Evolutionary conservation across 805 yeast species (phyloP).

Genomic region (Candida peoriensis): DNA sequence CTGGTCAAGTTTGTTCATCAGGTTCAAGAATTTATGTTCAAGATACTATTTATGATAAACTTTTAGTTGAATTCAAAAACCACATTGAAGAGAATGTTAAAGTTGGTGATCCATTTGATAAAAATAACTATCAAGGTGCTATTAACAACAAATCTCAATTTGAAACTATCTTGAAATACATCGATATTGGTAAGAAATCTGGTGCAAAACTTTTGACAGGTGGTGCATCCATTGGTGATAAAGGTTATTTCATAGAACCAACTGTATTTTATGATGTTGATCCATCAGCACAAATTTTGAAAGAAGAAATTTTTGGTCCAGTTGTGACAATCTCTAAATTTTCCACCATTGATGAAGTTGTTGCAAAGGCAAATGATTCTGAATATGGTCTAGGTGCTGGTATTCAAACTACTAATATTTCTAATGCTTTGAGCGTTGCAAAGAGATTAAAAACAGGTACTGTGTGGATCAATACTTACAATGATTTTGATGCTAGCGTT

Average conservation of each 20-base stretch:
- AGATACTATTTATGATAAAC: slow-evolving; percentile 62
- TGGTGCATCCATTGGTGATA: slow-evolving; percentile 58
- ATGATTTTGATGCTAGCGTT: slow-evolving; percentile 67
- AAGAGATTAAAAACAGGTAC: slow-evolving; percentile 69
- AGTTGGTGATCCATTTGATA: slow-evolving; percentile 74
- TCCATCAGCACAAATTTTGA: slow-evolving; percentile 57
- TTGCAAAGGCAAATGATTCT: slow-evolving; percentile 61
- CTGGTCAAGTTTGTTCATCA: slow-evolving; percentile 81
- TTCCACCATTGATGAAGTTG: slow-evolving; percentile 61
- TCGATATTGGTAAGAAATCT: slow-evolving; percentile 60
- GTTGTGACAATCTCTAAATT: slow-evolving; percentile 69
- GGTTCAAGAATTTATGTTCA: slow-evolving; percentile 78
- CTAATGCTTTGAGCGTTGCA: slow-evolving; percentile 59
- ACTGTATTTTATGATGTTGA: slow-evolving; percentile 67
- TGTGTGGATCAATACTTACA: slow-evolving; percentile 76
- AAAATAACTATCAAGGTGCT: slow-evolving; percentile 67
- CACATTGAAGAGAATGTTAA: slow-evolving; percentile 52
- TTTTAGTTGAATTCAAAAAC: slow-evolving; percentile 51
- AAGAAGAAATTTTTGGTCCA: slow-evolving; percentile 79
- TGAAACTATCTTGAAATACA: slow-evolving; percentile 62
- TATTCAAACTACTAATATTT: slow-evolving; percentile 59
- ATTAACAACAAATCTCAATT: slow-evolving; percentile 69
- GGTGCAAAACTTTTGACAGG: slow-evolving; percentile 68
- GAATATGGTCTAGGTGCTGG: slow-evolving; percentile 81
- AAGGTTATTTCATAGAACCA: slow-evolving; percentile 72